Evolutionary conservation across 108 stramenopile species (phyloP).

Genomic region (Pseudonitzschia delicatissima): DNA sequence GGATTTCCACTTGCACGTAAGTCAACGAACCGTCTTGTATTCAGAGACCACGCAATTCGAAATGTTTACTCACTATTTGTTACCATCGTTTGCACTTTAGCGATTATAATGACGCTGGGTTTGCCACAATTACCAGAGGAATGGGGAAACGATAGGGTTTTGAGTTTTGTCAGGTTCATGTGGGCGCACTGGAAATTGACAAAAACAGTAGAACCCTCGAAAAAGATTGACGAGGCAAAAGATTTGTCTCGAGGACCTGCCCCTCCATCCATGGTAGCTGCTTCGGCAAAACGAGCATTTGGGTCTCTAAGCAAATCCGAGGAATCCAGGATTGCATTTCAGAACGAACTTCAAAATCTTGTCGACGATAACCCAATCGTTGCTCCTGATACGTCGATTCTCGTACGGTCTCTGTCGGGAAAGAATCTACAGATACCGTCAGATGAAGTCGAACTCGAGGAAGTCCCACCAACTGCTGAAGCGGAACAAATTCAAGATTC

Average conservation of each 20-base stretch:
- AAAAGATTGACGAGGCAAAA: constrained; percentile 6
- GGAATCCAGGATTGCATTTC: constrained; percentile 30
- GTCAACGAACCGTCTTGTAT: constrained; percentile 9
- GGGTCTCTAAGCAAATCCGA: constrained; percentile 50
- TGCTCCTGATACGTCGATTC: constrained; percentile 59
- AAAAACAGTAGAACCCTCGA: constrained; percentile 19
- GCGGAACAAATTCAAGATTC: constrained; percentile 27
- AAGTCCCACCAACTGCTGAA: background rate
- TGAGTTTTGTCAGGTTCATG: constrained; percentile 79
- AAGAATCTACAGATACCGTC: constrained; percentile 34
- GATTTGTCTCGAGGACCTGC: constrained; percentile 51
- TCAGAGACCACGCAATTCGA: background rate
- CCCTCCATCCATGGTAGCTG: constrained; percentile 71
- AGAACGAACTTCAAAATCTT: constrained; percentile 47
- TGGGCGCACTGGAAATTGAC: constrained; percentile 57
- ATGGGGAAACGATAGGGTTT: constrained; percentile 78
- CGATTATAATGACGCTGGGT: constrained; percentile 72
- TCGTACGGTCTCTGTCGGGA: constrained; percentile 69
- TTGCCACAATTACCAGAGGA: constrained; percentile 67
- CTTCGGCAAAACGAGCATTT: constrained; percentile 73
- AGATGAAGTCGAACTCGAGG: constrained; percentile 13
- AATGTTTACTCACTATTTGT: background rate
- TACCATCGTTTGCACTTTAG: constrained; percentile 25
- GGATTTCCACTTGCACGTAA: constrained; percentile 78
- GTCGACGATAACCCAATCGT: constrained; percentile 61